phyloP scores from a whole-genome alignment of 2,329 filamentous ascomycete species.

The Pyrenophora tritici-repentis region DNA sequence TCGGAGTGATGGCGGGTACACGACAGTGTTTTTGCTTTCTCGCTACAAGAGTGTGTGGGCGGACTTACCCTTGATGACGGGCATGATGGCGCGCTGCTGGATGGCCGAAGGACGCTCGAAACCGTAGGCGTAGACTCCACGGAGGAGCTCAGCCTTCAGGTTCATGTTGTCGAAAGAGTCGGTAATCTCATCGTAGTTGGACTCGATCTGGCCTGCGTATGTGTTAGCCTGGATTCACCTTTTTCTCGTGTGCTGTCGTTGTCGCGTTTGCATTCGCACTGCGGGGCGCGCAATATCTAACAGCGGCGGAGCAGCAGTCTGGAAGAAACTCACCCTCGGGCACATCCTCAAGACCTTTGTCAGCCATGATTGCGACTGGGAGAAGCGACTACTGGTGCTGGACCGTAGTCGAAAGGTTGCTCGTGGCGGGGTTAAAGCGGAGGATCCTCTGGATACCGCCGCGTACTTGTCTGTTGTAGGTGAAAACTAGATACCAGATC shows the following conservation, averaged over 20 bases:
- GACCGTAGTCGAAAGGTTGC: constrained; percentile 45
- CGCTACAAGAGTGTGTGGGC: not conserved
- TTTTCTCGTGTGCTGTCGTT: constrained; percentile 1
- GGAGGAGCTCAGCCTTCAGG: constrained; percentile 95
- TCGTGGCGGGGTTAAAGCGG: constrained; percentile 48
- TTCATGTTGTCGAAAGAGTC: constrained; percentile 99
- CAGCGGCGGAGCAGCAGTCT: constrained; percentile 2
- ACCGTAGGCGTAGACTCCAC: constrained; percentile 99
- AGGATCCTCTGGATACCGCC: constrained; percentile 51
- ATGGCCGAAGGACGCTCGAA: constrained; percentile 99
- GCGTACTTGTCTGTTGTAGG: constrained; percentile 34
- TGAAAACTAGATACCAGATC: constrained; percentile 54
- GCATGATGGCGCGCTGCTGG: constrained; percentile 99
- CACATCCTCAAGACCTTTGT: constrained; percentile 97
- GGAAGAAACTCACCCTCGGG: constrained; percentile 76
- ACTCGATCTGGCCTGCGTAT: constrained; percentile 91
- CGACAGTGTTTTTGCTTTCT: no score
- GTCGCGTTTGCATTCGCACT: constrained; percentile 18
- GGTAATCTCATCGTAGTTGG: constrained; percentile 99
- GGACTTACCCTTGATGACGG: constrained; percentile 93
- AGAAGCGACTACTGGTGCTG: constrained; percentile 71
- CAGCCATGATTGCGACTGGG: constrained; percentile 91
- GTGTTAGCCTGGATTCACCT: constrained; percentile 20
- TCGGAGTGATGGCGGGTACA: no score
- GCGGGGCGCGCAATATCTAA: constrained; percentile 13